Conservation (phyloP, 805 yeast species). For the Saccharomyces kudriavzevii region DNA sequence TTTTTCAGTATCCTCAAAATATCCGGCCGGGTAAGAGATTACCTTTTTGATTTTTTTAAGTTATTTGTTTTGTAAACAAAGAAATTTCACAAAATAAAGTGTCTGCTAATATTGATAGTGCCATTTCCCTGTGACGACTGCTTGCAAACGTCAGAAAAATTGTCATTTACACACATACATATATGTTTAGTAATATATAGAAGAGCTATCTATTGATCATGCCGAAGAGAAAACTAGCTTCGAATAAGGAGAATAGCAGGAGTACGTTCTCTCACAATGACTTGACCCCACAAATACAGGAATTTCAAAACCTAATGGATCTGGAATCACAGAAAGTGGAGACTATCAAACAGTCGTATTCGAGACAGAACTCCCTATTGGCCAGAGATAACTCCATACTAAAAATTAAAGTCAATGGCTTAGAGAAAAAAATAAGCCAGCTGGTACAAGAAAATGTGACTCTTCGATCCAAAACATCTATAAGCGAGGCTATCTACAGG, state of each 20-base stretch:
- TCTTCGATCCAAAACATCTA: constrained; percentile 32
- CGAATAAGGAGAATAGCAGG: neutral
- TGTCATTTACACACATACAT: neutral
- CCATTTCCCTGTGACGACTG: neutral
- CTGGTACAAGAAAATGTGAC: constrained; percentile 43
- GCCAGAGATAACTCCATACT: constrained; percentile 52
- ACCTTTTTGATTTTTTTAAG: neutral
- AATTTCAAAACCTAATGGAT: constrained; percentile 26
- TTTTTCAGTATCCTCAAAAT: neutral
- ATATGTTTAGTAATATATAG: neutral
- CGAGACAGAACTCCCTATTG: constrained; percentile 42
- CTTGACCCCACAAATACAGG: constrained; percentile 18
- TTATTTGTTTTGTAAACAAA: neutral
- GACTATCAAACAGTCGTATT: constrained; percentile 20
- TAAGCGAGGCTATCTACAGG: constrained; percentile 26
- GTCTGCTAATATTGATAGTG: neutral
- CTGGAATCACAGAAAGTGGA: constrained; percentile 15
- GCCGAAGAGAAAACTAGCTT: neutral
- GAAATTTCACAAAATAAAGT: neutral
- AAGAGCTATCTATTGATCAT: neutral
- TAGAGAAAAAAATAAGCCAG: constrained; percentile 45
- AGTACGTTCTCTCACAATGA: neutral
- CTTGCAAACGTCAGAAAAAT: neutral
- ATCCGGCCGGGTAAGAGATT: neutral
- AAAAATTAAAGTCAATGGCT: constrained; percentile 41